Percentiles rank a stretch among this genome's conserved stretches.
These are phyloP conservation scores for Teunomyces stri DNA, from an alignment of 805 yeast genomes.

Conservation along the genomic window DNA sequence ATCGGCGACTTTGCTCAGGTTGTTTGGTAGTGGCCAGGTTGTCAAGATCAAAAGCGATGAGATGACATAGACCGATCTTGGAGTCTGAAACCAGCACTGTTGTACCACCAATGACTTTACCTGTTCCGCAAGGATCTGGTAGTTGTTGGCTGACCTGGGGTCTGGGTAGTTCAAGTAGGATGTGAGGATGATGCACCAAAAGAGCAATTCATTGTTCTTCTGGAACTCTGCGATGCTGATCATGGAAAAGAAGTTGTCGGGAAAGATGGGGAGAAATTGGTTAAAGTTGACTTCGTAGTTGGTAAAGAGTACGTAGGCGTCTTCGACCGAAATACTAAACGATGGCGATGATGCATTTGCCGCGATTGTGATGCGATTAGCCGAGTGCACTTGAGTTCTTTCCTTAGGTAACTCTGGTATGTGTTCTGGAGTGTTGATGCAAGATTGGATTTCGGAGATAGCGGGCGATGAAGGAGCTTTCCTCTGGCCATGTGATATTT, in stretches of 20 bases:
- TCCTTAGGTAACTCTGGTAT: not conserved
- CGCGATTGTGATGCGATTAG: not conserved
- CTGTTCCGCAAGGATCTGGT: slow-evolving; percentile 27
- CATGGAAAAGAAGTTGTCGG: slow-evolving; percentile 15
- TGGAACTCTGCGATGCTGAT: slow-evolving; percentile 13
- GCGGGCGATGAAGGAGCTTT: slow-evolving; percentile 8
- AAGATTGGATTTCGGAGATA: slow-evolving; percentile 12
- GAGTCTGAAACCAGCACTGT: slow-evolving; percentile 45
- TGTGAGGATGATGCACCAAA: slow-evolving; percentile 41
- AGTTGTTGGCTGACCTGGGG: slow-evolving; percentile 13
- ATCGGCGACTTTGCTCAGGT: slow-evolving; percentile 24
- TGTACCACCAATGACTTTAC: slow-evolving; percentile 38
- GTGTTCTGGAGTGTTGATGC: slow-evolving; percentile 10
- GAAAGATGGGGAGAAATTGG: slow-evolving; percentile 31
- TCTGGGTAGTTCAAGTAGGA: slow-evolving; percentile 25
- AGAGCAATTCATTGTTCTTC: slow-evolving; percentile 29
- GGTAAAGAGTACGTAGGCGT: slow-evolving; percentile 12
- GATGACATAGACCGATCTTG: slow-evolving; percentile 40
- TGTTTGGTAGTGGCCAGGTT: slow-evolving; percentile 43
- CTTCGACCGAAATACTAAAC: slow-evolving; percentile 7
- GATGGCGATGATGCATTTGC: not conserved
- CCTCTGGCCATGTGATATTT: not conserved
- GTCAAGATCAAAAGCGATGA: slow-evolving; percentile 40
- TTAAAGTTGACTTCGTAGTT: slow-evolving; percentile 29
- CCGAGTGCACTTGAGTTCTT: not conserved